Percentiles rank a stretch among this genome's conserved stretches.
These are phyloP conservation scores for Macrophomina phaseolina DNA, from an alignment of 2,329 filamentous ascomycete species.

Conservation along the genomic window DNA sequence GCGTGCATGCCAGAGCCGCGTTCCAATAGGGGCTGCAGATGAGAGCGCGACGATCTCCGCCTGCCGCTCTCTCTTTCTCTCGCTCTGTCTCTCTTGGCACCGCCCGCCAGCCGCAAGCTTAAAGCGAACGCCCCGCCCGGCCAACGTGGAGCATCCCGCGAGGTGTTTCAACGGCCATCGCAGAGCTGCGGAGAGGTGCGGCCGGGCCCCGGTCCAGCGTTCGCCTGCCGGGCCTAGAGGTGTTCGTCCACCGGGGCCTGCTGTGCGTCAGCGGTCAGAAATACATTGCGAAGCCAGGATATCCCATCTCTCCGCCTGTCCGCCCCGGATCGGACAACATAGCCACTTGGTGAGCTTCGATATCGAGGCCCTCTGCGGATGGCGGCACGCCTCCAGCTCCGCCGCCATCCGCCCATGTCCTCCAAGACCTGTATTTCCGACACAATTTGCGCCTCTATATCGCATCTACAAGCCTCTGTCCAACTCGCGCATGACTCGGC, in stretches of 20 bases:
- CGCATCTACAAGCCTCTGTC: neutral
- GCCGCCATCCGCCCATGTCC: constrained; percentile 2
- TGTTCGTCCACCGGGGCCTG: neutral
- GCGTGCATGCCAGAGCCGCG: neutral
- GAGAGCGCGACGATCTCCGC: constrained; percentile 3
- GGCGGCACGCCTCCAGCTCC: constrained; percentile 9
- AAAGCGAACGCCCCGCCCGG: constrained; percentile 6
- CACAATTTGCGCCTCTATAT: neutral
- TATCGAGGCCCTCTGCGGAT: neutral
- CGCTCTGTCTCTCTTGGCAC: neutral
- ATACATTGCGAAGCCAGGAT: constrained; percentile 10
- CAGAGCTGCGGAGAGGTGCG: neutral
- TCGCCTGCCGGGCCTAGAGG: neutral
- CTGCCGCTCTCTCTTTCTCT: neutral
- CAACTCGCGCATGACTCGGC: neutral
- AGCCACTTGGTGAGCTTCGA: constrained; percentile 5
- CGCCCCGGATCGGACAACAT: constrained; percentile 6
- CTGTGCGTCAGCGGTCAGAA: neutral
- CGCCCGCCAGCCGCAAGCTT: constrained; percentile 4
- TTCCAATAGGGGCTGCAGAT: constrained; percentile 23
- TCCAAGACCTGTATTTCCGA: neutral
- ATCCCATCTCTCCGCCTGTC: constrained; percentile 1
- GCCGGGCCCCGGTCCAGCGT: neutral
- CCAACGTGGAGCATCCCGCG: neutral
- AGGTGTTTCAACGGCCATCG: constrained; percentile 1